Percentiles rank a stretch among this genome's conserved stretches.
Conservation (phyloP, 2,329 filamentous ascomycete species). For the Pyrenochaeta sp. region DNA sequence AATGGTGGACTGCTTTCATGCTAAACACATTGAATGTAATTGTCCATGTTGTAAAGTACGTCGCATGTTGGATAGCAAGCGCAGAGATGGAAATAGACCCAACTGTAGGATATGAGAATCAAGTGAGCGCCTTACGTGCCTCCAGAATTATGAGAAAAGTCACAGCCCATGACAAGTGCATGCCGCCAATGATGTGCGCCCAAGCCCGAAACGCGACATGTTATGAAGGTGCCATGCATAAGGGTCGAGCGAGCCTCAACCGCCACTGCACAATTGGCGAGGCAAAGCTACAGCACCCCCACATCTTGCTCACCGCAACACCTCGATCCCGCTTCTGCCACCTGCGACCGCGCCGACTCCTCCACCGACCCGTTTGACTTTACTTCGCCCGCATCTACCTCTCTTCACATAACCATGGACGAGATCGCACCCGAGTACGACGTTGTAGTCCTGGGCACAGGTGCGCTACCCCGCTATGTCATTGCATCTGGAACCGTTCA, state of each 20-base stretch:
- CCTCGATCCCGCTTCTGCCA: constrained; percentile 18
- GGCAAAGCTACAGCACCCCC: constrained; percentile 41
- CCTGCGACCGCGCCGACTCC: constrained; percentile 28
- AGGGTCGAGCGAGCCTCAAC: constrained; percentile 18
- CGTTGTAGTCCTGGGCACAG: constrained; percentile 97
- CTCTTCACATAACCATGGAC: constrained; percentile 72
- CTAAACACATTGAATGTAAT: too few species aligned
- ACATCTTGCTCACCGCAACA: constrained; percentile 39
- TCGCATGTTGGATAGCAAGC: too few species aligned
- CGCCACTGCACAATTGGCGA: constrained; percentile 31
- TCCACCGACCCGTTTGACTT: constrained; percentile 32
- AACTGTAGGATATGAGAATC: too few species aligned
- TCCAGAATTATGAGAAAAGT: too few species aligned
- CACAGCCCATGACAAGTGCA: too few species aligned
- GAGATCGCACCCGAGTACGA: constrained; percentile 99
- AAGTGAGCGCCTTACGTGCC: too few species aligned
- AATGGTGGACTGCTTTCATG: too few species aligned
- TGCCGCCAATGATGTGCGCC: too few species aligned
- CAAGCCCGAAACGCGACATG: constrained; percentile 2
- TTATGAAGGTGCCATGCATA: constrained; percentile 12
- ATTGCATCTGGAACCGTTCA: constrained; percentile 15
- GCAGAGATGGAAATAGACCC: too few species aligned
- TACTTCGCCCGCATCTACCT: constrained; percentile 18
- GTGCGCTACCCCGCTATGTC: constrained; percentile 64
- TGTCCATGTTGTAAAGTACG: too few species aligned